Base-by-base conservation (phyloP, 768 basidiomycete species). In the Agaricus subrufescens region DNA sequence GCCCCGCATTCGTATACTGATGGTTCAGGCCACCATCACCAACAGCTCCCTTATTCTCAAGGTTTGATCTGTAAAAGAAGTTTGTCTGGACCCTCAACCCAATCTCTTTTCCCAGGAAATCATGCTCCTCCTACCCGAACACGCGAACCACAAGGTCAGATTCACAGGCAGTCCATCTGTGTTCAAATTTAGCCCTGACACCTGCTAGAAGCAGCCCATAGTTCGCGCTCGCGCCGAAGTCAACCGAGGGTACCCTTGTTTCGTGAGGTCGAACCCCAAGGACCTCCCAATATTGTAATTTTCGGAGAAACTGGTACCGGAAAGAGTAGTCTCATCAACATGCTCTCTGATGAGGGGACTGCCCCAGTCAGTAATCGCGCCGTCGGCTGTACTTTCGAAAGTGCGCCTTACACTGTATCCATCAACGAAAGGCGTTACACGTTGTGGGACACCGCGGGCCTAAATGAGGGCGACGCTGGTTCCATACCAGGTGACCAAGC, bases 271-370 rank as follows among this genome's bases (percentile, higher is more conserved):
- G 12, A 44, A 45, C 30, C 44, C 46, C 19, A 27, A 37, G 34
- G 37, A 12, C 48, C 54, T 3, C 46, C 31, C 9, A 74, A 71
- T 44, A 54, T 77, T 46, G 62, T 77, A 14, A 57, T 78, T 31
- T 78, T 77, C 46, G 76, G 77, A 0, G 73, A 77, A 52, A 69
- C 73, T 0, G 76, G 76, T 14, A 57, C 60, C 26, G 68, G 67
- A 56, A 77, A 79, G 59, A 73, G 76, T 62, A 75, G 72, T 27
- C 62, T 75, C 56, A 63, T 78, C 52, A 75, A 76, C 62, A 70
- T 76, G 70, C 62, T 79, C 43, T 63, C 65, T 55, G 66, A 67
- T 30, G 26, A 50, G 1, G 52, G 64, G 0, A 46, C 65, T 27
- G 74, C 74, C 30, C 46, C 49, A 0, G 66, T 67, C 12, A 74